Evolutionary conservation across 306 rosid species (phyloP).

Genomic region (Lathyrus sativus): DNA sequence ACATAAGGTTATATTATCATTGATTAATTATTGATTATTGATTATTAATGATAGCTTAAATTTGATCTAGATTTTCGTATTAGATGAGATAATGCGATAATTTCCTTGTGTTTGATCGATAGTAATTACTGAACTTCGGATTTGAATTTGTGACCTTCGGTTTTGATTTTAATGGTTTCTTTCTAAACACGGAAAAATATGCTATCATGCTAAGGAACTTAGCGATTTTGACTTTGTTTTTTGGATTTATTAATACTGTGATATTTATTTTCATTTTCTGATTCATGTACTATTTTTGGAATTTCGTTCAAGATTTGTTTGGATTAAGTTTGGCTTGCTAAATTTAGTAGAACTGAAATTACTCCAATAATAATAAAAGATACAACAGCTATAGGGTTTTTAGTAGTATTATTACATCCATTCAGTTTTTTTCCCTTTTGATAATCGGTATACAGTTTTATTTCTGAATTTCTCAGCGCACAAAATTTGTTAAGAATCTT

Average conservation of each 20-base stretch:
- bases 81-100: constrained; percentile 16
- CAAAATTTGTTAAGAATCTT: constrained; percentile 47
- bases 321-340: constrained; percentile 40
- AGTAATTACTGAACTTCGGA: constrained; percentile 3
- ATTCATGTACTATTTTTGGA: constrained; percentile 39
- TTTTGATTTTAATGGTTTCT: constrained; percentile 29
- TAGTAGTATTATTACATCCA: constrained; percentile 42
- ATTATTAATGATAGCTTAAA: neutral
- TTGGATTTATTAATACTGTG: constrained; percentile 16
- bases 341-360: constrained; percentile 35
- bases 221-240: constrained; percentile 12
- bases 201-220: constrained; percentile 10
- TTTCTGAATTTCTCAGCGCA: constrained; percentile 24
- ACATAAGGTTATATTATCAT: neutral
- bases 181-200: constrained; percentile 38
- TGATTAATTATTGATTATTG: neutral
- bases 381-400: constrained; percentile 9
- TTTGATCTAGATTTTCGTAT: constrained; percentile 12
- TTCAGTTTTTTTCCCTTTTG: constrained; percentile 1
- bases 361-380: neutral
- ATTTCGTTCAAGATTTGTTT: constrained; percentile 34
- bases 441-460: constrained; percentile 19
- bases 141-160: constrained; percentile 3
- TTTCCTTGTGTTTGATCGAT: neutral
- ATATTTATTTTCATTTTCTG: constrained; percentile 8